Conservation (phyloP, 805 yeast species). For the Teunomyces pallodes region DNA sequence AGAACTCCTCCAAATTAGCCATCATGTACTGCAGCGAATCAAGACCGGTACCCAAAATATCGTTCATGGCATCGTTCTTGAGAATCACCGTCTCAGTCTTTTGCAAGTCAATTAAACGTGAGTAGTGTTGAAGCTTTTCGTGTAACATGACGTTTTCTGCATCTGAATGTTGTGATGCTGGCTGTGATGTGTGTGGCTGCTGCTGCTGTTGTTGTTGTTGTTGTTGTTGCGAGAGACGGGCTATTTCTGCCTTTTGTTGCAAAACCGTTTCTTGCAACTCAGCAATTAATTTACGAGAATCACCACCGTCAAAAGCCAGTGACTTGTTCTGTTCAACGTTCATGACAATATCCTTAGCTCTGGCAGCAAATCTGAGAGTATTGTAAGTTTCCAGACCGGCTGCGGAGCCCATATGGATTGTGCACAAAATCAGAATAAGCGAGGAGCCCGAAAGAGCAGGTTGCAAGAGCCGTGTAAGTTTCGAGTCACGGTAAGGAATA, state of each 20-base stretch:
- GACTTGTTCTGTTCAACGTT: constrained; percentile 56
- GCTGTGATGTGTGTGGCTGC: too few species aligned
- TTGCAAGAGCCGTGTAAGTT: constrained; percentile 83
- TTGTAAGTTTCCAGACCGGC: constrained; percentile 70
- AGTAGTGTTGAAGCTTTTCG: constrained; percentile 68
- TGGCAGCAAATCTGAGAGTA: constrained; percentile 86
- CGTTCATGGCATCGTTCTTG: constrained; percentile 59
- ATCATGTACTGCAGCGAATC: constrained; percentile 42
- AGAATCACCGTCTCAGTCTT: constrained; percentile 54
- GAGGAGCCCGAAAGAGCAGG: constrained; percentile 90
- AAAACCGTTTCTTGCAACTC: constrained; percentile 61
- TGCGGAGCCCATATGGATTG: constrained; percentile 62
- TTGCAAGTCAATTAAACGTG: constrained; percentile 61
- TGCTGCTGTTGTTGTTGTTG: too few species aligned
- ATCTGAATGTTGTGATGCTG: constrained; percentile 12
- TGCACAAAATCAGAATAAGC: constrained; percentile 80
- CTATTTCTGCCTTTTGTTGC: constrained; percentile 54
- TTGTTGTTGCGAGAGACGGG: constrained; percentile 18
- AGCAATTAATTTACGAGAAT: constrained; percentile 42
- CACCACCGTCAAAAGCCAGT: constrained; percentile 39
- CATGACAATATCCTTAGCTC: constrained; percentile 84
- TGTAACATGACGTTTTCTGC: constrained; percentile 65
- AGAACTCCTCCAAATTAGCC: constrained; percentile 48
- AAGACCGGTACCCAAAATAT: constrained; percentile 47
- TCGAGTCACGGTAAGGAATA: constrained; percentile 91